A percentile compares a stretch with the other conserved stretches of the same genome.
These are phyloP conservation scores for Lichenothelia convexa DNA, from an alignment of 495 filamentous ascomycete genomes.

Conservation along the genomic window DNA sequence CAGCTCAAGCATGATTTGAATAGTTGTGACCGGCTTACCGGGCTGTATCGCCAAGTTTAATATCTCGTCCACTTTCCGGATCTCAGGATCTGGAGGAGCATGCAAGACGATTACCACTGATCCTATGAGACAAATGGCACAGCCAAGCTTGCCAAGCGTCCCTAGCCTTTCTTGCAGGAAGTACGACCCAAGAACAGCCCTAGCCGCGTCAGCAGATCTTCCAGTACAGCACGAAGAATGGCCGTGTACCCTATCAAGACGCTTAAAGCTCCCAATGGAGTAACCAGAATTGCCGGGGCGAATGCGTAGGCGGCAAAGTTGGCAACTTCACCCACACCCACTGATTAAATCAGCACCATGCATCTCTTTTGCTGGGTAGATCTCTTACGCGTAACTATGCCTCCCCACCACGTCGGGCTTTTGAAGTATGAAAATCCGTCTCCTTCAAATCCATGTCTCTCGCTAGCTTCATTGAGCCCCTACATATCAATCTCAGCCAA, in stretches of 20 bases:
- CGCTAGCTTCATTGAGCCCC: constrained; percentile 79
- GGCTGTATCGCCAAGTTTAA: constrained; percentile 72
- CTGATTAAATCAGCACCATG: constrained; percentile 28
- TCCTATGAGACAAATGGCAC: constrained; percentile 87
- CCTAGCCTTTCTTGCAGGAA: constrained; percentile 81
- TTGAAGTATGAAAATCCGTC: constrained; percentile 87
- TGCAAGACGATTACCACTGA: constrained; percentile 96
- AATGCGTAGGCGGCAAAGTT: constrained; percentile 98
- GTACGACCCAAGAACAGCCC: constrained; percentile 82
- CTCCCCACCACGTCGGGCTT: constrained; percentile 89
- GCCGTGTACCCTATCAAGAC: constrained; percentile 65
- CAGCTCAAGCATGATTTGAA: constrained; percentile 4
- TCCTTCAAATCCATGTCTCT: constrained; percentile 86
- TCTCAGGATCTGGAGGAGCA: constrained; percentile 82
- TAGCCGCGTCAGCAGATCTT: constrained; percentile 10
- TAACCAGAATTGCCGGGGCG: constrained; percentile 91
- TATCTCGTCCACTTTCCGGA: constrained; percentile 74
- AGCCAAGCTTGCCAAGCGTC: constrained; percentile 77
- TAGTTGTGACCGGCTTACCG: constrained; percentile 35
- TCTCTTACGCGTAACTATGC: constrained; percentile 60
- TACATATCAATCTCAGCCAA: constrained; percentile 19
- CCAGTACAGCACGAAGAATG: constrained; percentile 15
- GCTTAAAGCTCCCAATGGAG: constrained; percentile 78
- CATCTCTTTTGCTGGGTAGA: neutral
- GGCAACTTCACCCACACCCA: constrained; percentile 70